Base-by-base conservation (phyloP, 1,139 yeast species). In the Yamadazyma membranifaciens region DNA sequence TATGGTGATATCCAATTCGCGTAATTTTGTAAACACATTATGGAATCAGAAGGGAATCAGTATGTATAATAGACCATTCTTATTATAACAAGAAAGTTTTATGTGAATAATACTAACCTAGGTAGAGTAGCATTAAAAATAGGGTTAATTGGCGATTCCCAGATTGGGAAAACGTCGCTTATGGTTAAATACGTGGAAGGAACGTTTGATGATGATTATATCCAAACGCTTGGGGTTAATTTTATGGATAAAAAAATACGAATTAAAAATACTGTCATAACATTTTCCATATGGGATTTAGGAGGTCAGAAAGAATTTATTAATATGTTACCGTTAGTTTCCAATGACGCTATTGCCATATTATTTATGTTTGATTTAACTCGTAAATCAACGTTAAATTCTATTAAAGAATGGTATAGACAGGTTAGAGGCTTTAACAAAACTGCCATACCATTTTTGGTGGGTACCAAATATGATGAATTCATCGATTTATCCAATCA, bases 121-220 rank as follows among this genome's bases (percentile, higher is more conserved):
- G 6, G 26, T 45, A 72, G 78, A 47, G 92, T 89, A 31, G 88
- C 94, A 9, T 73, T 92, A 37, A 94, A 92, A 57, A 89, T 92
- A 16, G 98, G 98, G 7, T 78, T 92, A 41, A 83, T 92, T 40
- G 99, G 99, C 9, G 98, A 94, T 60, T 95, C 97, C 1, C 96
- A 89, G 55, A 92, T 92, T n/a, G 99, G 99, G 5, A 92, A 92
- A 57, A 92, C 99, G 0, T 88, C 98, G 9, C 66, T 92, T 43
- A 92, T 92, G 98, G 96, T 91, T 26, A 91, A 92, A 57, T 92
- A 92, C 57, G 98, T 92, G 15, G 97, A 92, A 57, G 95, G 95
- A 39, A 80, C 88, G 33, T 92, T 87, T 59, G 96, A 89, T 57
- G 95, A 89, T 55, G 92, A 83, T 50, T 92, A 92, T 55, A 88